Evolutionary conservation across 2,329 filamentous ascomycete genomes (phyloP), one percentile per base, ranked within the genome.

Genomic region (Cadophora malorum): DNA sequence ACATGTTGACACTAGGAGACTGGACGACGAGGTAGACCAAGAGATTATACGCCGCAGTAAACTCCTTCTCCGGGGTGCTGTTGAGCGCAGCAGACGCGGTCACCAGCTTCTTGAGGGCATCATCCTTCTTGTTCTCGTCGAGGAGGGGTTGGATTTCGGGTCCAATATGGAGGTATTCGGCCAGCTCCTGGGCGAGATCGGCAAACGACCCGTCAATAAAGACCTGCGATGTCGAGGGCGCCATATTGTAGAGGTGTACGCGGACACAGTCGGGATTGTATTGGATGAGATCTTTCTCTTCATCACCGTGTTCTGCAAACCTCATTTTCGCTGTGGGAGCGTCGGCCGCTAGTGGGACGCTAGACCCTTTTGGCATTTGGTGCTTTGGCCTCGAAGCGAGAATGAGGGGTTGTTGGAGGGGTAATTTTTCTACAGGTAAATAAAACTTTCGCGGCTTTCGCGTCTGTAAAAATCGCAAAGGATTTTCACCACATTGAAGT

Each of bases 1-100:
- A 91, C 82, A 91, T 92, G 81, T 93, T 91, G 74, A 91, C 88
- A 75, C 94, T 92, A 76, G 91, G 88, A 69, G 94, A 93, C 82
- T 97, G 93, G 76, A 93, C 86, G 74, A 97, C 89, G 69, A 99
- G 90, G 84, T 97, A 93, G 78, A 98, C 90, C 80, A 99, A 90
- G 75, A 98, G 91, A 83, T 99, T 98, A 84, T 97, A 97, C 70
- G 95, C 93, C 68, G 95, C 91, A 69, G 93, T 94, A 80, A 97
- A 96, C 81, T 98, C 95, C 87, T 96, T 96, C 86, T 99, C 96
- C 68, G 95, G 93, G 66, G 94, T 92, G 71, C 87, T 86, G 81
- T 94, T 97, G 79, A 99, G 85, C 62, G 86, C 87, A 64, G 86
- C 82, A 64, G 93, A 93, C 67, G 92, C 91, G 73, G 90, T 88